Evolutionary conservation across 495 filamentous ascomycete genomes (phyloP), one percentile per base, ranked within the genome.

Genomic region (Lasiosphaeria hispida): DNA sequence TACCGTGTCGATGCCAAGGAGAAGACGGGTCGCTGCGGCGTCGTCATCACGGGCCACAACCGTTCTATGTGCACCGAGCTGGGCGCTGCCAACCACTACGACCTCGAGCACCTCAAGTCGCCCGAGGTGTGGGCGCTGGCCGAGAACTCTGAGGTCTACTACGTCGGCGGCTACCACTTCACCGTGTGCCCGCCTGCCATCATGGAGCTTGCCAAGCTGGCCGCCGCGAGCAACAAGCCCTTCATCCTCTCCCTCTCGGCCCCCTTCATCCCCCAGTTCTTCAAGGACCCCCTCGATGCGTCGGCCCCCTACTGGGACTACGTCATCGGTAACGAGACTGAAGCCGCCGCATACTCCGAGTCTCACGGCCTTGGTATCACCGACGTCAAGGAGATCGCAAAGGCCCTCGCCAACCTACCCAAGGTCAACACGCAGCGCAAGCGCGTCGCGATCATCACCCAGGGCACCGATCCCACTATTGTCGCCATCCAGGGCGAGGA

Each of bases 201-300:
- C 64, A 74, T 91, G 75, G 90, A 91, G 61, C 83, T 99, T 18
- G 92, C 85, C 54, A 85, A 97, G 71, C 88, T 96, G 74, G 93
- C 94, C 37, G 92, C 89, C 11, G 77, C 78, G 33, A 85, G 91
- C 75, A 87, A 96, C 80, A 97, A 97, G 87, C 69, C 82, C 50
- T 96, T 97, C 76, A 84, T 92, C 67, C 84, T 98, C 57, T 91
- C 89, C 57, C 82, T 98, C 39, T 91, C 88, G 39, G 94, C 94
- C 17, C 94, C 95, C 33, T 99, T 97, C 84, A 95, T 99, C 62
- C 77, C 88, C 38, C 87, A 93, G 73, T 96, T 96, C 83, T 99
- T 97, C 85, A 97, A 96, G 81, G 92, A 96, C 15, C 90, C 85
- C 56, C 82, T 99, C 39, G 91, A 94, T 74, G 83, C 84, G 61